Evolutionary conservation across 805 yeast species (phyloP), one percentile per base, ranked within the genome.

Genomic region (Sugiyamaella marilandica): DNA sequence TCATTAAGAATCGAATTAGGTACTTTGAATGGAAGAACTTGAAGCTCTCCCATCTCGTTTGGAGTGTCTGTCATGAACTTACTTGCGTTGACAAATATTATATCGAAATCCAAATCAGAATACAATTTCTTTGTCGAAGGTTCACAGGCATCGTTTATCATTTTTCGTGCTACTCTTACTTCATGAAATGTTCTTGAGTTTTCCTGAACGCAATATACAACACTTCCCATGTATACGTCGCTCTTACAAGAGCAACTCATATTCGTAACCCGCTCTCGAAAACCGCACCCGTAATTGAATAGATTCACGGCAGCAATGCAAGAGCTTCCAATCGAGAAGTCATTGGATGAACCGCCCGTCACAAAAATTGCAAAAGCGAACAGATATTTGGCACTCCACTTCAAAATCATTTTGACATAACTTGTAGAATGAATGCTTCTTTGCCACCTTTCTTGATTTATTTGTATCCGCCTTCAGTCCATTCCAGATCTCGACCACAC

Each of bases 221-320:
- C 47, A 10, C 52, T 35, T 33, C 48, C 47, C 48, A 52, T 47
- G 24, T 37, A 52, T n/a, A 41, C 51, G n/a, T 33, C 43, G 18
- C 26, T 52, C 14, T 21, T 18, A 47, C 55, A 52, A 8, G 48
- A 39, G 44, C 55, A 52, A 11, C 26, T 32, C 21, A 47, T 36
- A n/a, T 51, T 41, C 29, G 43, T 18, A 32, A 34, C 31, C 10
- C 52, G 49, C 10, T 13, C 35, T 11, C 24, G 14, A 2, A 31
- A 34, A n/a, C 32, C 44, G 37, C 55, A 52, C 1, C 55, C 55
- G 32, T 49, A 52, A 2, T 44, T 41, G 43, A 36, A 52, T 29
- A 14, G 14, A 11, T 50, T 52, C 7, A 37, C 45, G 2, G 55
- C 51, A 14, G 49, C 50, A 41, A 52, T 49, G 44, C 55, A 52